Base-by-base conservation (phyloP, 2,329 filamentous ascomycete genomes). In the Pseudogymnoascus sp. region DNA sequence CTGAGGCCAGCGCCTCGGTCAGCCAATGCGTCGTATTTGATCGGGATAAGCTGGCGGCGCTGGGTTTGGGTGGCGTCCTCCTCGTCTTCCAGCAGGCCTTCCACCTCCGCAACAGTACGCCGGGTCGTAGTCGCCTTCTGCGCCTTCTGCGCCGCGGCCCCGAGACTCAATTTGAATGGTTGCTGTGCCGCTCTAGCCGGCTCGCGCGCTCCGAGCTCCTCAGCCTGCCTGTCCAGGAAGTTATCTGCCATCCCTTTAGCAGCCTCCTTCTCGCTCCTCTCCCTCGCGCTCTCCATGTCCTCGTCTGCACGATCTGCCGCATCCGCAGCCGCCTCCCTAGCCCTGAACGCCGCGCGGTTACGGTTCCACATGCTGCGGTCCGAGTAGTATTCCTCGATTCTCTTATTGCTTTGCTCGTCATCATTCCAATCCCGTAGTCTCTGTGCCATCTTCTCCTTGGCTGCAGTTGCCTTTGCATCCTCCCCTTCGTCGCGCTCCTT, bases 61-160 rank as follows among this genome's bases (percentile, higher is more conserved):
- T 84, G 84, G 21, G 83, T 82, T 60, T 81, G 79, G 60, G 89
- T 84, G n/a, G 80, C 79, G 67, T 95, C 90, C 72, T 97, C 95
- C 75, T 97, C 95, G 75, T 97, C 93, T 77, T 97, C 95, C 68
- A 99, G 81, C 0, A 99, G 81, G 34, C 91, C 91, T 79, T 97
- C 95, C 63, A 99, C 91, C 73, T 99, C 95, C 64, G 92, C 92
- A 66, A 96, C 88, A 0, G 91, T 96, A 66, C 92, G 88, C 65
- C 90, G 84, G 64, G 84, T 80, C 0, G 84, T 78, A 12, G 81
- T 80, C 0, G 77, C 77, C 62, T 84, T 77, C 63, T 81, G 82
- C 14, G 81, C 82, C 71, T 85, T 91, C 74, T 96, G 91, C 0
- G 91, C 90, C 0, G 93, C 91, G 0, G 91, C 91, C 62, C 93